Evolutionary conservation across 140 eudicot genomes (phyloP), one percentile per base, ranked within the genome.

Genomic region (Flaveria floridana): DNA sequence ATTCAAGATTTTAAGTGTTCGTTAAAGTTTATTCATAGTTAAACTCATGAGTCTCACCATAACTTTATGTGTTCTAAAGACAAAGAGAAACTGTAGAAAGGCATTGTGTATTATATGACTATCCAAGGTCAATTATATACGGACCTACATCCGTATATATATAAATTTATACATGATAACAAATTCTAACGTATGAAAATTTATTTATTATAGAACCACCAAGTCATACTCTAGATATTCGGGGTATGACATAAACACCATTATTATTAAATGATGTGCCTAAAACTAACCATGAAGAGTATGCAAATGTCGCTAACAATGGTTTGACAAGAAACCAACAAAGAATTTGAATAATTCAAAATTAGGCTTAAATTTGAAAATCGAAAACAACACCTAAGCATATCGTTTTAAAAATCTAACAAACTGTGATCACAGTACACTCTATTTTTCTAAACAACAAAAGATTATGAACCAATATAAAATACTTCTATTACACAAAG

Each of bases 201-300:
- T 21, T 6, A 10, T 23, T 58, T 23, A 58, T 23, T 4, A 21
- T 20, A 23, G 7, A 21, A 10, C 39, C 64, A 21, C 23, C 65
- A 58, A 58, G n/a, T 58, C n/a, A 0, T 58, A 14, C 65, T 1
- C 15, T 58, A 58, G 65, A 58, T 58, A 58, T 20, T 34, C 15
- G 6, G 16, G 48, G 34, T 56, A 28, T 59, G 28, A 74, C 42
- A 41, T 47, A 4, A 6, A 34, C 1, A 34, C 0, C 41, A 34
- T 5, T 37, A 12, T 57, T 70, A 34, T 67, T 16, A 80, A 58
- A 55, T 68, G 57, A 58, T 57, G 59, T 68, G 74, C 71, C 71
- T 80, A 80, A 74, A 66, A 15, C 61, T 80, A 57, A 74, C 84
- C 61, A 58, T 58, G 71, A 80, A 80, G 68, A 80, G 76, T 68